Percentiles rank a stretch among this genome's conserved stretches.
Evolutionary conservation across 352 stramenopile species (phyloP).

Genomic region (Phytophthora citricola): DNA sequence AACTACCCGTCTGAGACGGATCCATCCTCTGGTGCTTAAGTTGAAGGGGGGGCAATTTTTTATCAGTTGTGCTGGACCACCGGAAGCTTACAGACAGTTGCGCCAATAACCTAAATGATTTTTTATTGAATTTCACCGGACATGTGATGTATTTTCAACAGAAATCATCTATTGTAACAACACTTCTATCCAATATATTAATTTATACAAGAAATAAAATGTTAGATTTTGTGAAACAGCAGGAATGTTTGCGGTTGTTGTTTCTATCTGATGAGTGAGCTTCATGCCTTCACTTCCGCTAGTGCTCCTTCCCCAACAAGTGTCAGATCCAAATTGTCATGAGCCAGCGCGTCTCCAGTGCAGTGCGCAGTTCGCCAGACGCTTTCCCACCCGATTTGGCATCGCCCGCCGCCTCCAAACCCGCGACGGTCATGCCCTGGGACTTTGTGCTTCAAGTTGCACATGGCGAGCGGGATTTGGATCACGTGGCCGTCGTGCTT

Average conservation of each 20-base stretch:
- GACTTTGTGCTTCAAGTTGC: conserved; percentile 11
- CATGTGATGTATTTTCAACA: too few relatives aligned
- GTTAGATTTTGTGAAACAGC: background rate
- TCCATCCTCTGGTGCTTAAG: background rate
- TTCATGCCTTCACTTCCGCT: background rate
- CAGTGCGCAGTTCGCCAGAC: background rate
- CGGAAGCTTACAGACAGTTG: background rate
- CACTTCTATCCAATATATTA: background rate
- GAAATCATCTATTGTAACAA: background rate
- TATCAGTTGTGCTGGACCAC: background rate
- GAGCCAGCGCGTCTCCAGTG: conserved; percentile 14
- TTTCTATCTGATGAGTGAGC: background rate
- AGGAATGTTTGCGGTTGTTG: background rate
- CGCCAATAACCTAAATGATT: too few relatives aligned
- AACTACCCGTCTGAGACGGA: conserved; percentile 6
- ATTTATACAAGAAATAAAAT: background rate
- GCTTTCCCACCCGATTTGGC: background rate
- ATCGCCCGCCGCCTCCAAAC: background rate
- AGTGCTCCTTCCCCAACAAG: background rate
- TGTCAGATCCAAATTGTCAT: background rate
- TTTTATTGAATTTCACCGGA: too few relatives aligned
- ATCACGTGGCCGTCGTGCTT: conserved; percentile 64
- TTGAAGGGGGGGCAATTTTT: background rate
- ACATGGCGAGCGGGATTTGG: conserved; percentile 28
- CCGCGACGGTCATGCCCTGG: conserved; percentile 7